phyloP scores from a whole-genome alignment of 2,329 filamentous ascomycete species.

The Cladosporium velox region DNA sequence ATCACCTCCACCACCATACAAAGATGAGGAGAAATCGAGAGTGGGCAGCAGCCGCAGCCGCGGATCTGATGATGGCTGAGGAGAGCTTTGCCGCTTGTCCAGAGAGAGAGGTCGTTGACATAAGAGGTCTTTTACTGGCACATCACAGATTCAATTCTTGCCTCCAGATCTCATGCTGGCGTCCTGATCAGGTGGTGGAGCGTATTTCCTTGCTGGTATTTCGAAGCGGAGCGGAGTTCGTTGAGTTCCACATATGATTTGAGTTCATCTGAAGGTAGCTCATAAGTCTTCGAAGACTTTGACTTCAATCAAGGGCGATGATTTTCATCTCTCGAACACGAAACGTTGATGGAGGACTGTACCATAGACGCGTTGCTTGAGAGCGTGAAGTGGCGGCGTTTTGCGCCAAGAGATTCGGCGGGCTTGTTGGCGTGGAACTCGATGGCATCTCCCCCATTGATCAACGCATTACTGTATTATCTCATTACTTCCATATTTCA shows the following conservation, averaged over 20 bases:
- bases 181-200: background rate
- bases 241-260: background rate
- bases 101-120: background rate
- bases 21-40: background rate
- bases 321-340: background rate
- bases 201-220: background rate
- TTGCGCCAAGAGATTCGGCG: conserved; percentile 1
- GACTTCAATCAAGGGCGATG: background rate
- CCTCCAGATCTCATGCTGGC: background rate
- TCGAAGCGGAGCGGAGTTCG: background rate
- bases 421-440: background rate
- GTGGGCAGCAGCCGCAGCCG: background rate
- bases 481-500: background rate
- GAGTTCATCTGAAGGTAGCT: background rate
- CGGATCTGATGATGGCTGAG: background rate
- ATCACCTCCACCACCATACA: background rate
- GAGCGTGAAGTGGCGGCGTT: conserved; percentile 4
- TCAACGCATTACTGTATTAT: background rate
- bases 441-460: background rate
- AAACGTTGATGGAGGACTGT: background rate
- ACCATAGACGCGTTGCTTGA: background rate
- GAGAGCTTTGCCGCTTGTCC: background rate
- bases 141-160: background rate
- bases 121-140: background rate
- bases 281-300: background rate